These are phyloP conservation scores for Leishmania lainsoni DNA, from an alignment of 208 protist genomes.

Conservation along the genomic window DNA sequence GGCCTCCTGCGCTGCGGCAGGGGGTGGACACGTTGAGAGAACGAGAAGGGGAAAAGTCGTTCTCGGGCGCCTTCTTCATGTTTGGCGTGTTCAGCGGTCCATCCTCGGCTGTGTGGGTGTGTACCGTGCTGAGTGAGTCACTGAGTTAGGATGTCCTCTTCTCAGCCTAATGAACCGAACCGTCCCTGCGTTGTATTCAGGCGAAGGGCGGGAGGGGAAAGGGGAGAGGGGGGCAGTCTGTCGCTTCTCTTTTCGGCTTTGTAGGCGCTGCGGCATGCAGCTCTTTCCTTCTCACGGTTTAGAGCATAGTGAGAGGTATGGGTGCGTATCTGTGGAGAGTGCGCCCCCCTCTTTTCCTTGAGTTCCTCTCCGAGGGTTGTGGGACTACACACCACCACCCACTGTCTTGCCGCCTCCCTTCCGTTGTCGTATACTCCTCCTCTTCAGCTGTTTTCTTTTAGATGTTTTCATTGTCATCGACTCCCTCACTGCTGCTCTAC, in stretches of 20 bases:
- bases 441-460: neutral
- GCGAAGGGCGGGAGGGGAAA: neutral
- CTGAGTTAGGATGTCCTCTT: neutral
- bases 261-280: neutral
- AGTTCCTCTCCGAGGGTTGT: neutral
- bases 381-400: neutral
- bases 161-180: neutral
- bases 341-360: neutral
- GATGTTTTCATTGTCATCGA: neutral
- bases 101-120: neutral
- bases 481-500: too few relatives aligned
- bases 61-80: neutral
- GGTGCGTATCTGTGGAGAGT: neutral
- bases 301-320: neutral
- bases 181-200: neutral
- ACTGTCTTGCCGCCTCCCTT: too few relatives aligned
- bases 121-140: neutral
- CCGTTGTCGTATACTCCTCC: neutral
- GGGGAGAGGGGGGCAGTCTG: neutral
- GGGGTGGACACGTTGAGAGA: too few relatives aligned
- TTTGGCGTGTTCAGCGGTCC: neutral
- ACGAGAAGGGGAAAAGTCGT: neutral
- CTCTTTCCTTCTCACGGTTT: neutral
- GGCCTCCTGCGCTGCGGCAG: too few relatives aligned
- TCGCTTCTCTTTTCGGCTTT: neutral